Percentiles rank a stretch among this genome's conserved stretches.
Conservation (phyloP, 2,329 filamentous ascomycete genomes). For the Fusarium annulatum region DNA sequence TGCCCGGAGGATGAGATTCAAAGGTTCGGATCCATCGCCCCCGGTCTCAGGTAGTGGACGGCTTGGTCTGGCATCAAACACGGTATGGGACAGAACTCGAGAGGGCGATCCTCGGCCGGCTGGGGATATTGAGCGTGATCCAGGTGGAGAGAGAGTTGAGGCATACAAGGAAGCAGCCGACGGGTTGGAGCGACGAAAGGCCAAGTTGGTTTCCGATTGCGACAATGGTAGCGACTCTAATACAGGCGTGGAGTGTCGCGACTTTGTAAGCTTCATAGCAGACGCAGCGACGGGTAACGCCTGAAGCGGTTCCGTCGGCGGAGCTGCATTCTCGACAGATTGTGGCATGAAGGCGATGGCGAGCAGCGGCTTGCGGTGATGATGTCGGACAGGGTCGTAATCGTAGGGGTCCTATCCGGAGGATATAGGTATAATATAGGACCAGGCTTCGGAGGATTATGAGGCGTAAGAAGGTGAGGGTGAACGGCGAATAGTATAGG, state of each 20-base stretch:
- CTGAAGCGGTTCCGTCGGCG: constrained; percentile 74
- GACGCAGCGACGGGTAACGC: constrained; percentile 75
- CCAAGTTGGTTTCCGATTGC: constrained; percentile 64
- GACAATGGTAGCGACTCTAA: constrained; percentile 59
- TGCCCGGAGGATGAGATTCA: constrained; percentile 79
- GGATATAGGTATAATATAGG: constrained; percentile 5
- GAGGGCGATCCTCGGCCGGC: constrained; percentile 69
- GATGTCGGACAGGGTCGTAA: constrained; percentile 17
- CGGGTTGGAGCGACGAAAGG: constrained; percentile 65
- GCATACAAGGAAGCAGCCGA: constrained; percentile 72
- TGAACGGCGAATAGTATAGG: constrained; percentile 36
- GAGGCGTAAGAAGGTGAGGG: constrained; percentile 39
- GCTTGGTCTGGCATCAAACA: constrained; percentile 62
- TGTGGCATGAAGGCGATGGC: constrained; percentile 72
- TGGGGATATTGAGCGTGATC: constrained; percentile 75
- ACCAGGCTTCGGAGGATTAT: constrained; percentile 37
- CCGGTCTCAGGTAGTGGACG: constrained; percentile 58
- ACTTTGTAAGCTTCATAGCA: constrained; percentile 68
- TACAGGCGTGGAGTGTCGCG: constrained; percentile 67
- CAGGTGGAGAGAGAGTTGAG: constrained; percentile 74
- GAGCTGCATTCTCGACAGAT: constrained; percentile 67
- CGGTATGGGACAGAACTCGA: constrained; percentile 66
- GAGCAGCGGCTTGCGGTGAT: constrained; percentile 18
- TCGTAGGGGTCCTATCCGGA: constrained; percentile 1
- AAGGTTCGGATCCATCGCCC: constrained; percentile 63